A percentile compares a stretch with the other conserved stretches of the same genome.
These are phyloP conservation scores for Candida stauntonica DNA, from an alignment of 805 yeast species.

Conservation along the genomic window DNA sequence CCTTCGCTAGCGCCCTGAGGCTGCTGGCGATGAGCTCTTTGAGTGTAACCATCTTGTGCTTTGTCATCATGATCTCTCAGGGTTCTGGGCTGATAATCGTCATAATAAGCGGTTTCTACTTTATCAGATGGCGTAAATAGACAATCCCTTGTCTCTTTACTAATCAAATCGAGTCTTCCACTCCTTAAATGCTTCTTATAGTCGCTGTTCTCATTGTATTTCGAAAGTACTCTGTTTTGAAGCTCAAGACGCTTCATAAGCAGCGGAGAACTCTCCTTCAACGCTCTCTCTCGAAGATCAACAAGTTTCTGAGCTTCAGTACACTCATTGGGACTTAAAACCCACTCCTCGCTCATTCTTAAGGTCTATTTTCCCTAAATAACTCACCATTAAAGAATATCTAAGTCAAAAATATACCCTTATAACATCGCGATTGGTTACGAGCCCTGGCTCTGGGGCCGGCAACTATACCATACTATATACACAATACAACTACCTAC, in stretches of 20 bases:
- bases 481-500: no score
- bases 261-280: slow-evolving; percentile 3
- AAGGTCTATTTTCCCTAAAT: no score
- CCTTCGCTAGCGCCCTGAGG: no score
- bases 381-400: no score
- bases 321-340: slow-evolving; percentile 1
- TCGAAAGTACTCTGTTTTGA: slow-evolving; percentile 20
- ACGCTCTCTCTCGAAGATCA: slow-evolving; percentile 15
- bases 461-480: no score
- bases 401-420: no score
- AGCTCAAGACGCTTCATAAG: slow-evolving; percentile 11
- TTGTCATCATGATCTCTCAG: slow-evolving; percentile 14
- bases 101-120: slow-evolving; percentile 20
- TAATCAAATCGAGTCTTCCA: slow-evolving; percentile 27
- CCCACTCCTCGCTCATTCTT: no score
- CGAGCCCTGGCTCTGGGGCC: not conserved
- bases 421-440: not conserved
- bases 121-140: slow-evolving; percentile 14
- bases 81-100: slow-evolving; percentile 20
- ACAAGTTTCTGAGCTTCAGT: slow-evolving; percentile 17
- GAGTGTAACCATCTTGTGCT: no score
- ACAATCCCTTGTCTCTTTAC: slow-evolving; percentile 11
- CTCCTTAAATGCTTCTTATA: slow-evolving; percentile 20
- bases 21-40: no score
- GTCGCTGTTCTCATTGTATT: slow-evolving; percentile 17